These are phyloP conservation scores for Annulohypoxylon nitens DNA, from an alignment of 495 filamentous ascomycete species.

Conservation along the genomic window DNA sequence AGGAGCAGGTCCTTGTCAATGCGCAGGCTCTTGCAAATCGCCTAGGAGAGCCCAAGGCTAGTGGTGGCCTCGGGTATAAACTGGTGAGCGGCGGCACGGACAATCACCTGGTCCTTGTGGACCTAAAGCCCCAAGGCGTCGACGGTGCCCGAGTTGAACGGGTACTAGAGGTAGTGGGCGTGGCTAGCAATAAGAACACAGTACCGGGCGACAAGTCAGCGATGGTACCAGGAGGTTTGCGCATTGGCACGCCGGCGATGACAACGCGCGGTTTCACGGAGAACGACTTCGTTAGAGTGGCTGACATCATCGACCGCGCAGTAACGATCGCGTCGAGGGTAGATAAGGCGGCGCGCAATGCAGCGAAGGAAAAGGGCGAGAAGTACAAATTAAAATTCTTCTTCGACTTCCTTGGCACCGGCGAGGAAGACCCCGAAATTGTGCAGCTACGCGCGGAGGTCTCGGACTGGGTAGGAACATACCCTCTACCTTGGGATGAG, in stretches of 20 bases:
- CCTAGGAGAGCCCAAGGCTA: conserved; percentile 77
- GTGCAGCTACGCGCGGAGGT: conserved; percentile 89
- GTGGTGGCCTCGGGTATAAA: conserved; percentile 85
- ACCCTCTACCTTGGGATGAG: conserved; percentile 85
- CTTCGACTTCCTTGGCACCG: conserved; percentile 82
- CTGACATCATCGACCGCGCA: conserved; percentile 92
- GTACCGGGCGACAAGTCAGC: conserved; percentile 96
- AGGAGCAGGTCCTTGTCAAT: conserved; percentile 87
- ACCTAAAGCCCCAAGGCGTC: conserved; percentile 89
- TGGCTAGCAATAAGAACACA: conserved; percentile 98
- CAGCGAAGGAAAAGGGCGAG: conserved; percentile 79
- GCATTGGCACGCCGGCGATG: conserved; percentile 97
- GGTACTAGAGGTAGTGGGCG: conserved; percentile 91
- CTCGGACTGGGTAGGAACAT: conserved; percentile 94
- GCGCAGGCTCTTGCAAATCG: conserved; percentile 85
- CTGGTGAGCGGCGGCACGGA: conserved; percentile 95
- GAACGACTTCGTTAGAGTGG: conserved; percentile 89
- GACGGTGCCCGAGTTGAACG: conserved; percentile 96
- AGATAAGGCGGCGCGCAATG: conserved; percentile 82
- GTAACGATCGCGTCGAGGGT: conserved; percentile 86
- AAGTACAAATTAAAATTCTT: conserved; percentile 93
- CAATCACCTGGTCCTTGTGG: conserved; percentile 96
- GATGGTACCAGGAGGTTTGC: conserved; percentile 88
- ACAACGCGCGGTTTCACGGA: conserved; percentile 92
- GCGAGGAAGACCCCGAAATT: conserved; percentile 87